Percentiles rank a stretch among this genome's conserved stretches.
phyloP scores from a whole-genome alignment of 441 rosid genomes.

The Viola pubescens region DNA sequence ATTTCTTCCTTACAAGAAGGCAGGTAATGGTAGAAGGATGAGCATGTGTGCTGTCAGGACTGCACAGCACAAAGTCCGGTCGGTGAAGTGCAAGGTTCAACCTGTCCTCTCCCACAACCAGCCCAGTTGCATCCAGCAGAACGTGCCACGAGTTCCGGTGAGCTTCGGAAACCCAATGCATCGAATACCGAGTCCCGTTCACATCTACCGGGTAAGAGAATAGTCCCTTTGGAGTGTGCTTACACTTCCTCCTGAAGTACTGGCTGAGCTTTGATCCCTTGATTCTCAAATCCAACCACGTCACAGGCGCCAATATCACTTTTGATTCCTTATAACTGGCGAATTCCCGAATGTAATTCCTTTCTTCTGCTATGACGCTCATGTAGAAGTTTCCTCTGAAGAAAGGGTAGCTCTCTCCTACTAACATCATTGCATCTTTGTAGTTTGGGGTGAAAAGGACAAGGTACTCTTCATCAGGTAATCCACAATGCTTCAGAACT shows the following conservation, averaged over 20 bases:
- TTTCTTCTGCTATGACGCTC: constrained; percentile 36
- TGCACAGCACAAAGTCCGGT: constrained; percentile 56
- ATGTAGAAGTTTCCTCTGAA: constrained; percentile 59
- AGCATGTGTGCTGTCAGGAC: constrained; percentile 37
- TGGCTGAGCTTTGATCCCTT: constrained; percentile 72
- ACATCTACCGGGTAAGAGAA: constrained; percentile 59
- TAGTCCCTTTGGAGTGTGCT: constrained; percentile 54
- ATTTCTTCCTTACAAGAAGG: constrained; percentile 54
- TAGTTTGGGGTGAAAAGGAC: constrained; percentile 61
- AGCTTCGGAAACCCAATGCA: constrained; percentile 77
- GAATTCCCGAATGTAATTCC: constrained; percentile 42
- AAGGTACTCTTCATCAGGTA: constrained; percentile 47
- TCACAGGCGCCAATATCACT: constrained; percentile 47
- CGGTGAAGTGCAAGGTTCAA: constrained; percentile 51
- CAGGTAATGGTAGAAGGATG: constrained; percentile 46
- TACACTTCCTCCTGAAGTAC: constrained; percentile 61
- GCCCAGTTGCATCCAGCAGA: constrained; percentile 48
- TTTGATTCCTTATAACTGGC: constrained; percentile 58
- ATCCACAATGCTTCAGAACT: constrained; percentile 55
- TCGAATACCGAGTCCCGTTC: constrained; percentile 48
- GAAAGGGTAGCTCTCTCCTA: constrained; percentile 74
- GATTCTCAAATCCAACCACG: constrained; percentile 68
- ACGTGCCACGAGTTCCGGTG: constrained; percentile 73
- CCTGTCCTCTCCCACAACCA: constrained; percentile 41
- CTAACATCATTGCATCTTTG: constrained; percentile 63